A percentile compares a stretch with the other conserved stretches of the same genome.
These are phyloP conservation scores for Cyberlindnera misumaiensis DNA, from an alignment of 805 yeast species.

Conservation along the genomic window DNA sequence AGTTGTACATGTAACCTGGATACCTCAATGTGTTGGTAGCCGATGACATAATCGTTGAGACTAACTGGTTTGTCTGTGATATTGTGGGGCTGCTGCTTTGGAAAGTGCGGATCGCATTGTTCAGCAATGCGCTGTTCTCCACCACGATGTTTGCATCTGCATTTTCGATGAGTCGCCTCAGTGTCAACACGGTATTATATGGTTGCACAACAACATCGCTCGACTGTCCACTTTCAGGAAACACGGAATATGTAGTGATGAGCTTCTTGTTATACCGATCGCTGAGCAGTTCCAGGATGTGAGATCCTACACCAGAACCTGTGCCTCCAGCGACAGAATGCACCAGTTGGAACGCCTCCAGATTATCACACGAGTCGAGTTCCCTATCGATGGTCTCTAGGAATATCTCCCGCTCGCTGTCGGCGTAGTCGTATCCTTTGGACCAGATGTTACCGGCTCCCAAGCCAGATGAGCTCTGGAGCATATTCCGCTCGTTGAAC, in stretches of 20 bases:
- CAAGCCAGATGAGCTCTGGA: conserved; percentile 70
- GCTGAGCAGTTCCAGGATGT: conserved; percentile 64
- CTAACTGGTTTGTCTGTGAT: conserved; percentile 76
- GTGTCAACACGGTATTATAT: conserved; percentile 78
- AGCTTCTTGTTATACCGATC: conserved; percentile 83
- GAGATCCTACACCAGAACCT: conserved; percentile 92
- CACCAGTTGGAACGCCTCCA: conserved; percentile 83
- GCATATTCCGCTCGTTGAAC: conserved; percentile 79
- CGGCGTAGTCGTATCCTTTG: conserved; percentile 76
- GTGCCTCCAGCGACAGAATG: conserved; percentile 99
- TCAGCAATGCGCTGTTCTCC: conserved; percentile 79
- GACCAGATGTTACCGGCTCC: conserved; percentile 99
- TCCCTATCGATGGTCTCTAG: conserved; percentile 83
- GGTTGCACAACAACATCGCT: conserved; percentile 99
- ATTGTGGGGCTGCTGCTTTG: conserved; percentile 57
- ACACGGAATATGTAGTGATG: conserved; percentile 78
- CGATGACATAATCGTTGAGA: conserved; percentile 78
- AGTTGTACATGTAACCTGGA: conserved; percentile 88
- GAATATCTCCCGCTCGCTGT: conserved; percentile 60
- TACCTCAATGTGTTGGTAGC: conserved; percentile 83
- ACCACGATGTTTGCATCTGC: conserved; percentile 87
- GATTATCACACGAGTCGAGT: conserved; percentile 80
- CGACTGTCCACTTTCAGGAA: conserved; percentile 71
- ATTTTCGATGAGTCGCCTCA: conserved; percentile 72
- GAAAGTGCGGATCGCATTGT: conserved; percentile 60